phyloP scores from a whole-genome alignment of 2,329 filamentous ascomycete genomes.

The Claviceps sp. region DNA sequence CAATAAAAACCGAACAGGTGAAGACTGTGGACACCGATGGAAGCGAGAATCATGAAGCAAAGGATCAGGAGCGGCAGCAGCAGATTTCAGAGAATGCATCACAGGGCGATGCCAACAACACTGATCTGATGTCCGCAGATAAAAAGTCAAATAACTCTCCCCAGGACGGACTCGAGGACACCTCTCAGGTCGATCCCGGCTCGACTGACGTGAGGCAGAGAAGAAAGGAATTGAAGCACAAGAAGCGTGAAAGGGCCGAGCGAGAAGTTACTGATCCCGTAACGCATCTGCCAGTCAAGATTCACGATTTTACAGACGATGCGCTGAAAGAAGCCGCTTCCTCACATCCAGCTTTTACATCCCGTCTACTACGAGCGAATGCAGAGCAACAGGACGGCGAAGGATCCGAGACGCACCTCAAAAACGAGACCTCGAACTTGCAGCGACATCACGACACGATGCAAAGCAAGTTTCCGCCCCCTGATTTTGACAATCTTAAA shows the following conservation, averaged over 20 bases:
- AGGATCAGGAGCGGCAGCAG: not conserved
- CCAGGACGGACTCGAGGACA: constrained; percentile 17
- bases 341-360: constrained; percentile 21
- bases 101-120: constrained; percentile 1
- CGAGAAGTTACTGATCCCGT: constrained; percentile 58
- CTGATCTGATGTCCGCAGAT: constrained; percentile 5
- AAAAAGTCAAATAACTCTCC: constrained; percentile 6
- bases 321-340: constrained; percentile 32
- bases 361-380: constrained; percentile 19
- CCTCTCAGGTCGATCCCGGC: constrained; percentile 22
- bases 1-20: constrained; percentile 19
- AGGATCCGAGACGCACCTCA: constrained; percentile 26
- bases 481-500: constrained; percentile 30
- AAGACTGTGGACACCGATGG: constrained; percentile 2
- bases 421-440: constrained; percentile 20
- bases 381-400: constrained; percentile 24
- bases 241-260: constrained; percentile 30
- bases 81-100: not conserved
- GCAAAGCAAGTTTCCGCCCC: constrained; percentile 32
- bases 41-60: not conserved
- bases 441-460: constrained; percentile 28
- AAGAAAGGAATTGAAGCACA: constrained; percentile 34
- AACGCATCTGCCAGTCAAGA: constrained; percentile 54
- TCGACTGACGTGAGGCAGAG: constrained; percentile 30
- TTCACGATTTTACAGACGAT: constrained; percentile 54